Percentiles rank a stretch among this genome's conserved stretches.
Evolutionary conservation across 2,329 filamentous ascomycete species (phyloP).

Genomic region (Hyphodiscus sp.): DNA sequence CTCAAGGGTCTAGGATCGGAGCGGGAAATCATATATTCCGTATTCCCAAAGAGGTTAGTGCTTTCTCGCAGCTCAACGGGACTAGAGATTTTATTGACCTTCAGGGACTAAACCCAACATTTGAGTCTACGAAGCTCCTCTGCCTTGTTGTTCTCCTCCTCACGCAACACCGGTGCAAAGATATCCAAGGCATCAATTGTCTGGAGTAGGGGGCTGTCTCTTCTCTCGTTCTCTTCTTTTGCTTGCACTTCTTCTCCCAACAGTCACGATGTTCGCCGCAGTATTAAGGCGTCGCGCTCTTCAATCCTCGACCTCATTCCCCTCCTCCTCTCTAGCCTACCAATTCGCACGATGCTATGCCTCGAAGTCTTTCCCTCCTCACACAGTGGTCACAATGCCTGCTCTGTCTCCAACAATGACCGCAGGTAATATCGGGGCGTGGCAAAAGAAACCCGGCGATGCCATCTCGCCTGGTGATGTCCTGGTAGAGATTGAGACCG

Average conservation of each 20-base stretch:
- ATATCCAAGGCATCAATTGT: conserved; percentile 21
- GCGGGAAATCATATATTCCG: no score
- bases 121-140: conserved; percentile 16
- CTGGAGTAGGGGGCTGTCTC: conserved; percentile 15
- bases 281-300: conserved; percentile 58
- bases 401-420: conserved; percentile 98
- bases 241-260: conserved; percentile 7
- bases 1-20: no score
- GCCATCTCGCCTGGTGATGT: conserved; percentile 85
- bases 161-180: conserved; percentile 14
- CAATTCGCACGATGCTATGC: conserved; percentile 51
- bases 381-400: conserved; percentile 96
- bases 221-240: conserved; percentile 16
- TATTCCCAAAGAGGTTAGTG: no score
- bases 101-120: conserved; percentile 4
- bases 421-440: conserved; percentile 88
- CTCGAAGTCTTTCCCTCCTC: conserved; percentile 79
- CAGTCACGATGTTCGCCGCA: conserved; percentile 52
- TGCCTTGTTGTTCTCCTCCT: conserved; percentile 9
- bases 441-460: conserved; percentile 97
- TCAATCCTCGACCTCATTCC: conserved; percentile 35
- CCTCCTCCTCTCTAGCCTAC: conserved; percentile 38
- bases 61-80: neutral
- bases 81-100: neutral
- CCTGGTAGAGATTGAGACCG: conserved; percentile 95